Evolutionary conservation across 208 protist species (phyloP).

Genomic region (Acanthamoeba triangularis): DNA sequence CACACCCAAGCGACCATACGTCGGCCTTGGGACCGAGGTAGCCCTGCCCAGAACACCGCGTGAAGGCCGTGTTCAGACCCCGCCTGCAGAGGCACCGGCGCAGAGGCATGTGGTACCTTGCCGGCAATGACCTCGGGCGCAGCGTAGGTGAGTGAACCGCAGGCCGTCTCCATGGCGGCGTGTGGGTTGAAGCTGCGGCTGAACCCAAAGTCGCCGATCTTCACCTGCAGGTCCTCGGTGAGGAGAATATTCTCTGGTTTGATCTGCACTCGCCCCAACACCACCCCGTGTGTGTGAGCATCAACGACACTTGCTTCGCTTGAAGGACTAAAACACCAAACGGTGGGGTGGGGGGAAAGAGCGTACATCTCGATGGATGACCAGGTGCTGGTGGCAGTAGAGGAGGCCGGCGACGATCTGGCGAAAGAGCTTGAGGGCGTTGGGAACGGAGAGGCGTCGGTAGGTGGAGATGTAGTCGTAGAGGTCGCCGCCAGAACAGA

Average conservation of each 20-base stretch:
- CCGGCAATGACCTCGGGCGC: slow-evolving; percentile 76
- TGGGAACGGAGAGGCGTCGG: slow-evolving; percentile 92
- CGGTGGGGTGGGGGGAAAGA: neutral
- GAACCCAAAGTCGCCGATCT: slow-evolving; percentile 77
- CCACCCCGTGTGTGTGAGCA: slow-evolving; percentile 81
- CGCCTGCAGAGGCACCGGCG: too few relatives aligned
- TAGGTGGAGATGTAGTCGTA: slow-evolving; percentile 94
- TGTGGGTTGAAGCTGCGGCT: slow-evolving; percentile 76
- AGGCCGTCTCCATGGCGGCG: slow-evolving; percentile 81
- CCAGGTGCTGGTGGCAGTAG: slow-evolving; percentile 95
- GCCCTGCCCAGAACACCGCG: neutral
- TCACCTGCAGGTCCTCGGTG: slow-evolving; percentile 85
- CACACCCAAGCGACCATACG: slow-evolving; percentile 98
- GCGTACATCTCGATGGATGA: slow-evolving; percentile 91
- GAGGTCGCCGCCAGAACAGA: slow-evolving; percentile 93
- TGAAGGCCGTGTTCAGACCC: neutral
- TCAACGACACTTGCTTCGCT: neutral
- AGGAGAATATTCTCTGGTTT: slow-evolving; percentile 93
- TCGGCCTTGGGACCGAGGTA: slow-evolving; percentile 97
- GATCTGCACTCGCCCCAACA: slow-evolving; percentile 83
- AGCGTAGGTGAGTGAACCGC: slow-evolving; percentile 71
- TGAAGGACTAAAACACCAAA: neutral
- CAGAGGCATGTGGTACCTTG: slow-evolving; percentile 31
- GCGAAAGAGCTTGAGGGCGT: slow-evolving; percentile 94
- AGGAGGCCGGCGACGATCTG: slow-evolving; percentile 95